phyloP scores from a whole-genome alignment of 257 asterid species.

The Mitragyna speciosa region DNA sequence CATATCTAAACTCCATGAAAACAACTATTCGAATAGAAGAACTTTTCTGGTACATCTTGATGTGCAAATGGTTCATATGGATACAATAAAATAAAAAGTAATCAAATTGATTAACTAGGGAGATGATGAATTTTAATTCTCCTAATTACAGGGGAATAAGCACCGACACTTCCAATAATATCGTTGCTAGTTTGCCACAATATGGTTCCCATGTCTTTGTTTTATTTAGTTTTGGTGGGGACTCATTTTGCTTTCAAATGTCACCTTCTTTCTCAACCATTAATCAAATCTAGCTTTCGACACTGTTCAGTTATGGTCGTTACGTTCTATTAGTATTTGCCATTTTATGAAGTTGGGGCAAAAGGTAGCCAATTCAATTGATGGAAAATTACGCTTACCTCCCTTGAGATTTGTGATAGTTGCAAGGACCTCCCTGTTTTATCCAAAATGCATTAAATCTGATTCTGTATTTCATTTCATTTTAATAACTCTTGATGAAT shows the following conservation, averaged over 20 bases:
- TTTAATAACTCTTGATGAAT: too few relatives aligned
- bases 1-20: not conserved
- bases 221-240: constrained; percentile 6
- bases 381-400: not conserved
- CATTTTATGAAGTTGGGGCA: not conserved
- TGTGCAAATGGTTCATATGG: not conserved
- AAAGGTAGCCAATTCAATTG: not conserved
- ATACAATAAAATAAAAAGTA: not conserved
- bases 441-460: too few relatives aligned
- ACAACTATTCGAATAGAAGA: not conserved
- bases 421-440: too few relatives aligned
- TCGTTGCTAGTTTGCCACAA: constrained; percentile 20
- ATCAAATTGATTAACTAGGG: not conserved
- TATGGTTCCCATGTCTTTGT: not conserved
- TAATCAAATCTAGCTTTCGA: not conserved
- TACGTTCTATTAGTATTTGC: not conserved
- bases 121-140: not conserved
- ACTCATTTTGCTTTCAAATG: not conserved
- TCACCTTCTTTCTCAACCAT: not conserved
- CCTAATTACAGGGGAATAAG: not conserved
- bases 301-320: not conserved
- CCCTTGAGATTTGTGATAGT: not conserved
- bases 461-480: too few relatives aligned
- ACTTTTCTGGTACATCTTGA: not conserved
- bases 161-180: constrained; percentile 44